Evolutionary conservation across 2,329 filamentous ascomycete genomes (phyloP).

Genomic region (Aspergillus versicolor): DNA sequence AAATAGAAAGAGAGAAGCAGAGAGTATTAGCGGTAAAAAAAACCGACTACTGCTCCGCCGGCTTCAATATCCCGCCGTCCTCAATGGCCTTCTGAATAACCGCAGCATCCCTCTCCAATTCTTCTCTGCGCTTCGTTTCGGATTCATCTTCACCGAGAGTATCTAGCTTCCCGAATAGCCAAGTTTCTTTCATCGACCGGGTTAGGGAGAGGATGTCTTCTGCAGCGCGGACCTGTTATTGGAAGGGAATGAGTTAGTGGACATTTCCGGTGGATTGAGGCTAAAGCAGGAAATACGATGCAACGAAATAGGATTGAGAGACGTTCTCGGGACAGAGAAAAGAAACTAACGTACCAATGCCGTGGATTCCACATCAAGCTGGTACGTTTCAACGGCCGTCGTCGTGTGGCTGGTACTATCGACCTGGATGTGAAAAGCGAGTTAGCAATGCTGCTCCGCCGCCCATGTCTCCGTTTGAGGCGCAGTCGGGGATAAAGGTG

Average conservation of each 20-base stretch:
- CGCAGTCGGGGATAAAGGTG: neutral
- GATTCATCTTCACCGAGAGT: slow-evolving; percentile 50
- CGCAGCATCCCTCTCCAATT: slow-evolving; percentile 48
- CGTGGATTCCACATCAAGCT: slow-evolving; percentile 59
- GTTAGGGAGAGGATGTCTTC: slow-evolving; percentile 63
- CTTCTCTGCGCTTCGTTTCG: slow-evolving; percentile 41
- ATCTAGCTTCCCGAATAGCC: slow-evolving; percentile 65
- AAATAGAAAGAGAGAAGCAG: neutral
- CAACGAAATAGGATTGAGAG: no score
- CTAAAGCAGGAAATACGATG: no score
- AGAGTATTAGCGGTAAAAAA: neutral
- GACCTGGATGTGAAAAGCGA: slow-evolving; percentile 31
- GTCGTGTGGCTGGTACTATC: slow-evolving; percentile 54
- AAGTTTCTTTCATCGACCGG: slow-evolving; percentile 64
- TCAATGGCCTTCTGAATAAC: slow-evolving; percentile 48
- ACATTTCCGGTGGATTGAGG: no score
- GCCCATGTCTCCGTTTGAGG: neutral
- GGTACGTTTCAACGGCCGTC: slow-evolving; percentile 57
- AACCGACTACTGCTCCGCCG: slow-evolving; percentile 8
- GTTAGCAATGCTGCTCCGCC: neutral
- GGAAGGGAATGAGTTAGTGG: neutral
- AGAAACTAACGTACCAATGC: slow-evolving; percentile 49
- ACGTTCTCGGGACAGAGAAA: neutral
- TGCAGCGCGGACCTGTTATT: slow-evolving; percentile 54
- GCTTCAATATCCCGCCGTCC: slow-evolving; percentile 27